Evolutionary conservation across 1,284 basidiomycete genomes (phyloP), one percentile per base, ranked within the genome.

Genomic region (Irpex sp.): DNA sequence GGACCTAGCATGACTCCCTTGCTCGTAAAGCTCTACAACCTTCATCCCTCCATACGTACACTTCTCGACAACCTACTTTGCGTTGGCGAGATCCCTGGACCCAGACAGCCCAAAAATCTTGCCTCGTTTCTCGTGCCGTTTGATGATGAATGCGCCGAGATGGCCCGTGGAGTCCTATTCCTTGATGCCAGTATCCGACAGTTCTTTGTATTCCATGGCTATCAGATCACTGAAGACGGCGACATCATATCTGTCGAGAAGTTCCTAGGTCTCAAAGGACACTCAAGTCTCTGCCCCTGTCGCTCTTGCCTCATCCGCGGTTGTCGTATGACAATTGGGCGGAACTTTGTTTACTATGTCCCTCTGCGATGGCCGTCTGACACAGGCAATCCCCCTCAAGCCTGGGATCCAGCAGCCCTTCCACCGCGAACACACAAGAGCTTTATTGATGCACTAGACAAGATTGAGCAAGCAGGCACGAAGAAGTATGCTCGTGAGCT

Each of bases 231-330:
- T 48, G 70, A 71, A 5, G 78, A 77, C 56, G 77, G 80, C 2
- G 80, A 82, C 62, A 80, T 81, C 40, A 78, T 76, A 8, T 81
- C 79, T 0, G 67, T 81, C 0, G 69, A 75, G 0, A 76, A 77
- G 69, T 31, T 80, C 7, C 74, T 80, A 72, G 60, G 70, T 4
- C 78, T 81, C 73, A 81, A 81, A 64, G 81, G 81, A 0, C 78
- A 79, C 56, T 81, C 81, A 62, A 75, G 74, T 0, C 51, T 72
- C 40, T 70, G 51, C 3, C 79, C 81, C 0, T 82, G 77, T 62
- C 68, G 71, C n/a, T 65, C 68, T 15, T 78, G 76, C 63, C 60
- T 68, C 21, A 74, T 76, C 44, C 63, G 67, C 47, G 75, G 68
- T 49, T 47, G 70, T 11, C 64, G 66, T 11, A 64, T 59, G 15